Conservation (phyloP, 805 yeast genomes). For the Metschnikowia reukaufii region DNA sequence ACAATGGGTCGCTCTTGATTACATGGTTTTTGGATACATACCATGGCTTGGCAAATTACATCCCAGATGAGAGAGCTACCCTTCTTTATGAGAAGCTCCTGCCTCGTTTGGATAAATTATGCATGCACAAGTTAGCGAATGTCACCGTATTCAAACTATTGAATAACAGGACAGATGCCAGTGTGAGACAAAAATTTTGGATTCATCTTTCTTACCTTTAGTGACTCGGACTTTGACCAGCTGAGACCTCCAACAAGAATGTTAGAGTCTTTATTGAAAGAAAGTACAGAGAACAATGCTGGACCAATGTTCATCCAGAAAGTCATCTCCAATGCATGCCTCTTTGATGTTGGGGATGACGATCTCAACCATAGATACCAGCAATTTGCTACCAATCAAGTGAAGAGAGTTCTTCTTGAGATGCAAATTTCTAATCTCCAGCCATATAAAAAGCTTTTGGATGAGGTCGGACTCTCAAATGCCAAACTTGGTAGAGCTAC, state of each 20-base stretch:
- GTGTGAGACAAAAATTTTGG: slow-evolving; percentile 62
- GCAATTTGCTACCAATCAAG: slow-evolving; percentile 57
- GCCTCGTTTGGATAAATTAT: slow-evolving; percentile 60
- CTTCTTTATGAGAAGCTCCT: slow-evolving; percentile 62
- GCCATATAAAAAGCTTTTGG: slow-evolving; percentile 82
- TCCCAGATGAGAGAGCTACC: slow-evolving; percentile 45
- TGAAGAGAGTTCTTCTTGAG: slow-evolving; percentile 62
- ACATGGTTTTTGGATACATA: slow-evolving; percentile 93
- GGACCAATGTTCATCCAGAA: slow-evolving; percentile 69
- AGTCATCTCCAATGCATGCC: slow-evolving; percentile 68
- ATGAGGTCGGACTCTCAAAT: slow-evolving; percentile 76
- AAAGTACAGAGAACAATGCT: slow-evolving; percentile 55
- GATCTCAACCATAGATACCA: slow-evolving; percentile 37
- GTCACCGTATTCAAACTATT: slow-evolving; percentile 77
- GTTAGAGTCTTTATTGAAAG: slow-evolving; percentile 62
- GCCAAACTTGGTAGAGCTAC: slow-evolving; percentile 31
- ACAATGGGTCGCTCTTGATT: slow-evolving; percentile 83
- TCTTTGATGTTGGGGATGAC: slow-evolving; percentile 33
- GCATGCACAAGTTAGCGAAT: slow-evolving; percentile 82
- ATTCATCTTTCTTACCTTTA: slow-evolving; percentile 59
- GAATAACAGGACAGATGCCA: slow-evolving; percentile 63
- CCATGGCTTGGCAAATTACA: slow-evolving; percentile 39
- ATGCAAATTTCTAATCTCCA: slow-evolving; percentile 56
- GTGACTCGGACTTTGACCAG: slow-evolving; percentile 25
- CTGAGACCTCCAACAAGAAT: slow-evolving; percentile 40